Evolutionary conservation across 345 rosid species (phyloP).

Genomic region (Pelargonium nanum): DNA sequence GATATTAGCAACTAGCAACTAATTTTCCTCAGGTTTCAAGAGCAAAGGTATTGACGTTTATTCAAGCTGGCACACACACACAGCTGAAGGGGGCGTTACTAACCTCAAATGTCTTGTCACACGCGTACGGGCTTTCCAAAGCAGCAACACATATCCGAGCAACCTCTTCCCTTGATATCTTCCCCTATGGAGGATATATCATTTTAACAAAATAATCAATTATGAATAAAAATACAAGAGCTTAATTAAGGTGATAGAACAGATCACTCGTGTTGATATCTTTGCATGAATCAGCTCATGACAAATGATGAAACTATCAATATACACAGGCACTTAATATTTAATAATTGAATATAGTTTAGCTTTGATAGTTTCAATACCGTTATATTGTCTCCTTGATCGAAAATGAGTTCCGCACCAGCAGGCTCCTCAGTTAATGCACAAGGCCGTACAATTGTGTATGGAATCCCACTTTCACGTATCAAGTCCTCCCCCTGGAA

Average conservation of each 20-base stretch:
- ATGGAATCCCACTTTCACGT: constrained; percentile 83
- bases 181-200: constrained; percentile 44
- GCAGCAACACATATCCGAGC: constrained; percentile 81
- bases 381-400: constrained; percentile 86
- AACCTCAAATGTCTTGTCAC: constrained; percentile 91
- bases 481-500: constrained; percentile 77
- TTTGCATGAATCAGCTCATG: too few species aligned
- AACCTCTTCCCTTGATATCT: constrained; percentile 87
- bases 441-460: constrained; percentile 78
- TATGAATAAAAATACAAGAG: neutral
- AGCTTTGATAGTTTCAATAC: constrained; percentile 21
- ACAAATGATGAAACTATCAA: neutral
- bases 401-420: constrained; percentile 85
- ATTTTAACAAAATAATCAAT: neutral
- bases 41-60: too few species aligned
- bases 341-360: neutral
- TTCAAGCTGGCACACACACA: too few species aligned
- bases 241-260: neutral
- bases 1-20: too few species aligned
- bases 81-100: too few species aligned
- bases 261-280: neutral
- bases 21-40: too few species aligned
- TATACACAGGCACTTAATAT: neutral
- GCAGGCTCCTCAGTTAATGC: constrained; percentile 96
- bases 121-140: constrained; percentile 65